Base-by-base conservation (phyloP, 345 rosid species). In the Eucalyptus polyanthemos region DNA sequence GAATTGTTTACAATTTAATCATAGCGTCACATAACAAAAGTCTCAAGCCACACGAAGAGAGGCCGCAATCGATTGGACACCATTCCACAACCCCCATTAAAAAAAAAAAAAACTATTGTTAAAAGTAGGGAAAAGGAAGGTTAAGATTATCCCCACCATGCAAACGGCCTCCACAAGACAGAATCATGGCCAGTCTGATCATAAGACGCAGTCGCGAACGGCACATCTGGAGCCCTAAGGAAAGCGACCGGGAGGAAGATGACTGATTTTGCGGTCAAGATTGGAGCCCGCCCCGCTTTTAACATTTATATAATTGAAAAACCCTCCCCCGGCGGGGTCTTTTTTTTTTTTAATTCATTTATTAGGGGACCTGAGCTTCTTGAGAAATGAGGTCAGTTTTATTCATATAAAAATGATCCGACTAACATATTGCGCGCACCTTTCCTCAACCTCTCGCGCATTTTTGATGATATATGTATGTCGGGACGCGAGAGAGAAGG, bases 401-500 rank as follows among this genome's bases (percentile, higher is more conserved):
- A 19, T 76, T 27, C 29, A 40, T 87, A 87, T 2, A 87, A 37
- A 44, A 40, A 5, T 44, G 5, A 56, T 44, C 8, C 69, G 50
- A 54, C n/a, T 60, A 42, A 40, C 24, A 76, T 40, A 76, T 76
- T 37, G 85, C 47, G 45, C 29, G 85, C 85, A 76, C 85, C 85
- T 76, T 87, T 31, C 80, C n/a, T 58, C 29, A 42, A 21, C 51
- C 80, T 49, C 81, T 50, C 88, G 31, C 47, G 2, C 13, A 40
- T 25, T 15, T 87, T 42, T 11, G 85, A 76, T 76, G 85, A 65
- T 81, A 29, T 88, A 56, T 60, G 12, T 49, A 44, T 86, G 92
- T 94, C 88, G 89, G 89, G 88, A 80, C 83, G 54, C 88, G 88
- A 89, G 91, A 47, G 87, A n/a, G n/a, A 49, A 44, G 69, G 69